These are phyloP conservation scores for Miscanthus lutarioriparius DNA, from an alignment of 176 grass and related monocot genomes.

Conservation along the genomic window DNA sequence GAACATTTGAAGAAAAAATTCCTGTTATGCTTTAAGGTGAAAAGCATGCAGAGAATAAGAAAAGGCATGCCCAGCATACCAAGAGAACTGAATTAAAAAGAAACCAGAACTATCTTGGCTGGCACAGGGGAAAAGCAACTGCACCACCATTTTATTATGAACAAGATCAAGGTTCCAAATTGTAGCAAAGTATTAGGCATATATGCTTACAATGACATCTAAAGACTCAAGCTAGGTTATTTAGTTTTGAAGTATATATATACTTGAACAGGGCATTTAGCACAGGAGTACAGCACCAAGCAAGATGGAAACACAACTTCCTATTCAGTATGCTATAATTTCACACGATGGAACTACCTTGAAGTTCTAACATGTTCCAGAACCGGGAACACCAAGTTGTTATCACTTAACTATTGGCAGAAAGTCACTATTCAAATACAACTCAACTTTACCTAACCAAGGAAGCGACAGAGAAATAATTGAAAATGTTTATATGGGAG, in stretches of 20 bases:
- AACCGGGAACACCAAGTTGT: neutral
- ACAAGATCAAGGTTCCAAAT: neutral
- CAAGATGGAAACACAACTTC: neutral
- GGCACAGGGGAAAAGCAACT: neutral
- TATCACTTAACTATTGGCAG: neutral
- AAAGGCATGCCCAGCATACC: neutral
- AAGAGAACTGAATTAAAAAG: neutral
- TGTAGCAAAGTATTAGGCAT: neutral
- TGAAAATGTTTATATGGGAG: neutral
- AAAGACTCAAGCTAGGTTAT: neutral
- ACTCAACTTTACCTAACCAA: neutral
- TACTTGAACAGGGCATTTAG: neutral
- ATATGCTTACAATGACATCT: neutral
- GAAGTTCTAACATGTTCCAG: neutral
- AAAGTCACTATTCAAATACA: neutral
- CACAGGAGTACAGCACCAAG: neutral
- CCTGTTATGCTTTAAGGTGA: slow-evolving; percentile 6
- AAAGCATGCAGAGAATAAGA: neutral
- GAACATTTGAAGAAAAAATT: neutral
- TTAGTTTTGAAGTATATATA: neutral
- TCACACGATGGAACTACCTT: neutral
- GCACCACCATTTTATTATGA: neutral
- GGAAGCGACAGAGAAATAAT: slow-evolving; percentile 6
- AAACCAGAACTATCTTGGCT: neutral
- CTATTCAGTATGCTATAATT: neutral